Percentiles rank a stretch among this genome's conserved stretches.
These are phyloP conservation scores for Rhizopus stolonifer DNA, from an alignment of 371 early-diverging fungal species.

Conservation along the genomic window DNA sequence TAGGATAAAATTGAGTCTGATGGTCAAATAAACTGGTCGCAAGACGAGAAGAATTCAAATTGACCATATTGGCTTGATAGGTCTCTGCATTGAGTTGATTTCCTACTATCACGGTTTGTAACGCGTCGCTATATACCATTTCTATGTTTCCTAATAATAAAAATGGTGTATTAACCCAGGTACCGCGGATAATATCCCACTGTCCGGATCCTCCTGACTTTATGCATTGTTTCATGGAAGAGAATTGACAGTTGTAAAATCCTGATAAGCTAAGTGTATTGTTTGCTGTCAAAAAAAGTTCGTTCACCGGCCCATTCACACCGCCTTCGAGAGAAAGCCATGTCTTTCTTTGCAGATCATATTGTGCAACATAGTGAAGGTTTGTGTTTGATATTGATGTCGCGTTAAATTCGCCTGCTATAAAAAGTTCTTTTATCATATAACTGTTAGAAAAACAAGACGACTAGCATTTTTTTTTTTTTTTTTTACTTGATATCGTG, in stretches of 20 bases:
- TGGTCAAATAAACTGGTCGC: background rate
- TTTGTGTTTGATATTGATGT: background rate
- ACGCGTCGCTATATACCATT: background rate
- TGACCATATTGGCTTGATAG: conserved; percentile 26
- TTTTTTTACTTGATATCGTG: no score
- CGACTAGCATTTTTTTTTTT: no score
- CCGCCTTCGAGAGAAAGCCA: conserved; percentile 32
- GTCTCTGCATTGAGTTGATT: conserved; percentile 31
- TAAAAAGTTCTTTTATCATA: no score
- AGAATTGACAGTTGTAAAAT: background rate
- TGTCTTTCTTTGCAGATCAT: conserved; percentile 10
- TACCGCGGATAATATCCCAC: conserved; percentile 15
- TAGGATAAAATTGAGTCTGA: background rate
- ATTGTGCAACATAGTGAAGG: conserved; percentile 17
- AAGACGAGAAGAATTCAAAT: background rate
- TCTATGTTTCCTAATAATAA: conserved; percentile 25
- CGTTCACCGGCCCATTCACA: conserved; percentile 32
- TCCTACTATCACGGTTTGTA: conserved; percentile 18
- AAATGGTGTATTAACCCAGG: conserved; percentile 30
- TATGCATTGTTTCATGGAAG: background rate
- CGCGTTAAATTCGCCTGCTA: no score
- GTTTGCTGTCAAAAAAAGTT: conserved; percentile 21
- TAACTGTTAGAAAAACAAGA: background rate
- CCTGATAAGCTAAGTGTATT: conserved; percentile 34
- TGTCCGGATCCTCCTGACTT: conserved; percentile 13